Evolutionary conservation across 179 eudicot genomes (phyloP).

Genomic region (Silene coronaria): DNA sequence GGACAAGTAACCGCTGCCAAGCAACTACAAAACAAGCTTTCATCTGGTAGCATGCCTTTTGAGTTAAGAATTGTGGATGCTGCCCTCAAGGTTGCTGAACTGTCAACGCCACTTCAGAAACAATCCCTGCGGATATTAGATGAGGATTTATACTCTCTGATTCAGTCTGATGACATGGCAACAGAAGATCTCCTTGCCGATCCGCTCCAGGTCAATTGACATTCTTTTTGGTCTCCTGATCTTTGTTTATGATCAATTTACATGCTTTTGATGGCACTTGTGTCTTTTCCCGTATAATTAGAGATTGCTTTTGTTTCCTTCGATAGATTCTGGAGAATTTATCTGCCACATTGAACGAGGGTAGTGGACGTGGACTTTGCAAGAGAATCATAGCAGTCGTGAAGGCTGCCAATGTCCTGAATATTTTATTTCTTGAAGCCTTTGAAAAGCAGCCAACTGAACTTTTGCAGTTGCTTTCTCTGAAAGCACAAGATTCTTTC

Average conservation of each 20-base stretch:
- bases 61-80: slow-evolving; percentile 68
- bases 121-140: slow-evolving; percentile 50
- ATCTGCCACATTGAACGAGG: slow-evolving; percentile 51
- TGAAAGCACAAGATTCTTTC: slow-evolving; percentile 94
- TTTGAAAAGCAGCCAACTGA: slow-evolving; percentile 84
- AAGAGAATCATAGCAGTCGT: slow-evolving; percentile 80
- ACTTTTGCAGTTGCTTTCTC: slow-evolving; percentile 85
- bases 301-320: slow-evolving; percentile 3
- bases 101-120: slow-evolving; percentile 60
- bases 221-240: slow-evolving; percentile 7
- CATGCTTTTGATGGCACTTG: not conserved
- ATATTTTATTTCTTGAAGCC: slow-evolving; percentile 73
- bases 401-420: slow-evolving; percentile 84
- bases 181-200: slow-evolving; percentile 42
- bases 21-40: slow-evolving; percentile 85
- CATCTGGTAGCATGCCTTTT: slow-evolving; percentile 58
- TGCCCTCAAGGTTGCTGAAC: slow-evolving; percentile 73
- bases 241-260: slow-evolving; percentile 1
- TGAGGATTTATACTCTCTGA: slow-evolving; percentile 59
- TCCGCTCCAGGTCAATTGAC: slow-evolving; percentile 57
- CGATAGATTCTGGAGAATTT: slow-evolving; percentile 67
- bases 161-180: slow-evolving; percentile 50
- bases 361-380: slow-evolving; percentile 86
- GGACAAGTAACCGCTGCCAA: slow-evolving; percentile 94
- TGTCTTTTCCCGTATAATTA: not conserved